Conservation (phyloP, 306 rosid genomes). For the Castanea crenata region DNA sequence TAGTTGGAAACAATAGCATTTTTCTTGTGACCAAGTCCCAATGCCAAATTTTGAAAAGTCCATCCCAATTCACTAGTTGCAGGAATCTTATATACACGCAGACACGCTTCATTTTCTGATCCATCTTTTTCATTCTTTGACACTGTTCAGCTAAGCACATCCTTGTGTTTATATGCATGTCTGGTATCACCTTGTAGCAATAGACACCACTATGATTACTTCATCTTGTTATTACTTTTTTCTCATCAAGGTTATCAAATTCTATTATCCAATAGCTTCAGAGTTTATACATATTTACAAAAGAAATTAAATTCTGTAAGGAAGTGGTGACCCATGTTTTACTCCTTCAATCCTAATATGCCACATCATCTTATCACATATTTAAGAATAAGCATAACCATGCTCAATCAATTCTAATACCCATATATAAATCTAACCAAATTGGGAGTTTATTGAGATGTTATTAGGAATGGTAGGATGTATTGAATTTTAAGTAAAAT, state of each 20-base stretch:
- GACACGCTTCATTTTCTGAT: neutral
- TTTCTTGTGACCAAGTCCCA: neutral
- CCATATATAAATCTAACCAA: too few species aligned
- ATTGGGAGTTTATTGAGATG: too few species aligned
- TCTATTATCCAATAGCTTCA: neutral
- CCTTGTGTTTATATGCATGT: neutral
- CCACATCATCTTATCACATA: too few species aligned
- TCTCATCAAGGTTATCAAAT: neutral
- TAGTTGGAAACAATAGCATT: neutral
- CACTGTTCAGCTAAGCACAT: neutral
- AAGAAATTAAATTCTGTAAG: too few species aligned
- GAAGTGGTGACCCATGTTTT: too few species aligned
- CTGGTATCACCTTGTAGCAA: neutral
- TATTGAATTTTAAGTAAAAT: too few species aligned
- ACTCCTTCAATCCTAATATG: too few species aligned
- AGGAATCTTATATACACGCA: neutral
- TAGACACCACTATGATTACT: neutral
- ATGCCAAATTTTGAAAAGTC: neutral
- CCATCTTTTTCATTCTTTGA: neutral
- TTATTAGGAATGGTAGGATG: too few species aligned
- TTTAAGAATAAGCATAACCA: too few species aligned
- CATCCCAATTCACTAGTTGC: neutral
- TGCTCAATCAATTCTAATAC: too few species aligned
- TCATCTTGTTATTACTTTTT: neutral
- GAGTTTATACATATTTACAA: neutral